Evolutionary conservation across 176 grass and related monocot genomes (phyloP).

Genomic region (Triticum aestivum): IWGSC_CS_RefSeq_v2.1 NC_057804.1:13425443-13425942

Average conservation of each 20-base stretch:
- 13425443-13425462: too few species aligned
- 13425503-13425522: background rate
- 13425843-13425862: too few species aligned
- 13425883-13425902: slow-evolving; percentile 74
- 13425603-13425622: background rate
- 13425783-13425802: background rate
- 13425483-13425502: background rate
- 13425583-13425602: background rate
- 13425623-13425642: background rate
- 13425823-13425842: background rate
- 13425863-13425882: slow-evolving; percentile 62
- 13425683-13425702: background rate
- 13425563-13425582: slow-evolving; percentile 42
- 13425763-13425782: slow-evolving; percentile 26
- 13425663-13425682: slow-evolving; percentile 9
- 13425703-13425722: background rate
- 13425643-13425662: background rate
- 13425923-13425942: slow-evolving; percentile 92
- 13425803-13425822: slow-evolving; percentile 42
- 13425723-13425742: slow-evolving; percentile 27
- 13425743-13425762: slow-evolving; percentile 74
- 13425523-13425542: background rate
- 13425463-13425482: background rate
- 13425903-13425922: slow-evolving; percentile 91
- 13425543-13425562: too few species aligned